Conservation (phyloP, 2,329 filamentous ascomycete species). For the Gyromitra esculenta region DNA sequence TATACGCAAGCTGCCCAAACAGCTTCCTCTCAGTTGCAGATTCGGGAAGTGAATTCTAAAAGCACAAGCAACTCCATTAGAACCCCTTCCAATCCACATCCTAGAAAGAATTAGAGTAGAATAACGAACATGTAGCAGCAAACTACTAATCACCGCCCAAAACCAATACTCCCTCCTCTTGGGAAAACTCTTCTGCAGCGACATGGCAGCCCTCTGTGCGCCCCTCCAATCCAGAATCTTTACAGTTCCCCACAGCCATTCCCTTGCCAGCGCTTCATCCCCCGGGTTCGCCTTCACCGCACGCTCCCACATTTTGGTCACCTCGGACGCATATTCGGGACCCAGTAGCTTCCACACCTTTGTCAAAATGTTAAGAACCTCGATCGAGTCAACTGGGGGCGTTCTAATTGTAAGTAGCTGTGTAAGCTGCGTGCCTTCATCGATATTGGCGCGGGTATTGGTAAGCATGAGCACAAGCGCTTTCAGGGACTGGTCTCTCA, state of each 20-base stretch:
- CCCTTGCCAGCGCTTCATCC: constrained; percentile 54
- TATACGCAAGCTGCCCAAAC: constrained; percentile 58
- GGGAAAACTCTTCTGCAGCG: constrained; percentile 57
- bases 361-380: constrained; percentile 49
- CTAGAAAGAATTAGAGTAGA: background rate
- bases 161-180: constrained; percentile 58
- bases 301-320: constrained; percentile 55
- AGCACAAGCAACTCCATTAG: constrained; percentile 19
- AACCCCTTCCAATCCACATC: background rate
- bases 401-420: constrained; percentile 46
- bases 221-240: constrained; percentile 54
- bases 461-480: constrained; percentile 56
- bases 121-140: constrained; percentile 57
- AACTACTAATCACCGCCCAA: constrained; percentile 57
- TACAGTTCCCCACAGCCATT: constrained; percentile 57
- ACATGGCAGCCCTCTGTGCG: constrained; percentile 58
- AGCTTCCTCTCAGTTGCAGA: constrained; percentile 54
- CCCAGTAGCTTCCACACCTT: constrained; percentile 53
- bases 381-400: constrained; percentile 49
- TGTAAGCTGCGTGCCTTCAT: constrained; percentile 52
- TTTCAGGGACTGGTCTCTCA: constrained; percentile 54
- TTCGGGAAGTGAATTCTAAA: constrained; percentile 54
- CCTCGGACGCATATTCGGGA: constrained; percentile 38
- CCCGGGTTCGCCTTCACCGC: constrained; percentile 53
- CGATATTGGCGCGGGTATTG: constrained; percentile 48